These are phyloP conservation scores for Tillandsia fasciculata DNA, from an alignment of 176 grass and related monocot genomes.

Conservation along the genomic window DNA sequence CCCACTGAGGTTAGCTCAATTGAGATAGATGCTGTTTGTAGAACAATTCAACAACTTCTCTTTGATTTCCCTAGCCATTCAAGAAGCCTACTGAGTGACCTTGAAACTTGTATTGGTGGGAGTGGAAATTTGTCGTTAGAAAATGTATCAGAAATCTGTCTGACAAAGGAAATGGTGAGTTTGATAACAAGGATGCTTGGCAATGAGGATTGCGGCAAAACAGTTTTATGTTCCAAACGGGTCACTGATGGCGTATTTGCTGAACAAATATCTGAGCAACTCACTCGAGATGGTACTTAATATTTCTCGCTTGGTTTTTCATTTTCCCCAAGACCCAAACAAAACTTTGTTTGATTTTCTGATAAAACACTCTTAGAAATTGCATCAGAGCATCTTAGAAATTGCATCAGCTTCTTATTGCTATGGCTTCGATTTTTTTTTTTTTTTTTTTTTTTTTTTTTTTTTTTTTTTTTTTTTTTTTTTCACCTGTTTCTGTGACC, in stretches of 20 bases:
- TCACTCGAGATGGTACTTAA: constrained; percentile 37
- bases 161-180: constrained; percentile 34
- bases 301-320: not conserved
- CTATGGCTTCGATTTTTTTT: no score
- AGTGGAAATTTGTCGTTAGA: constrained; percentile 8
- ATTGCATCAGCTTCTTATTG: no score
- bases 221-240: constrained; percentile 14
- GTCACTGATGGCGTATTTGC: constrained; percentile 24
- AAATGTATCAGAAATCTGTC: constrained; percentile 30
- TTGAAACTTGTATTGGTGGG: constrained; percentile 32
- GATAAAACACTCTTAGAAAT: not conserved
- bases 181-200: constrained; percentile 23
- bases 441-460: no score
- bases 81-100: constrained; percentile 20
- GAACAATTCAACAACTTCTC: constrained; percentile 31
- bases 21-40: constrained; percentile 30
- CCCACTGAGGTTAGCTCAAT: constrained; percentile 28
- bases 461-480: no score
- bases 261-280: constrained; percentile 42
- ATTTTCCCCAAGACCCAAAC: not conserved
- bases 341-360: not conserved
- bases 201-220: constrained; percentile 21
- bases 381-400: no score
- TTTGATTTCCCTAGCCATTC: constrained; percentile 18
- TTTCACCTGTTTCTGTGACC: no score